Base-by-base conservation (phyloP, 139 green algal genomes). In the Volvox africanus region DNA sequence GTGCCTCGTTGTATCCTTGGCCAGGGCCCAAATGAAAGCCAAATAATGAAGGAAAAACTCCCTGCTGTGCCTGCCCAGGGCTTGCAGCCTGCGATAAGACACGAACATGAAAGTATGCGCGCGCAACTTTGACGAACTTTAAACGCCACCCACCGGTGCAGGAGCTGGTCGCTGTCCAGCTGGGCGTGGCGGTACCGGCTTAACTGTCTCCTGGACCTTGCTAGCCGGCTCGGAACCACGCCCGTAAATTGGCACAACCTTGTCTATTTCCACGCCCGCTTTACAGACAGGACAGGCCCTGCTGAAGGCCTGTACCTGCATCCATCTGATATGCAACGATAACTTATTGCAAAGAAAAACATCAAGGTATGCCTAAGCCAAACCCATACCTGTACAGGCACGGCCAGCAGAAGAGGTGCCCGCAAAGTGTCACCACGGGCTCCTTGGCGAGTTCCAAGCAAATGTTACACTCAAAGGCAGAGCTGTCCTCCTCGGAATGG, bases 321-420 rank as follows among this genome's bases (percentile, higher is more conserved):
- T 95, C 97, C 97, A 99, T 62, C 95, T 97, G 92, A 82, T 19
- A 86, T 1, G 21, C 65, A 76, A 16, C 32, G 62, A 61, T 28
- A 82, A n/a, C 21, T 35, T 55, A 55, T 55, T 55, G 5, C 44
- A 5, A 55, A 55, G 44, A 55, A n/a, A n/a, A n/a, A 55, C 44
- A 14, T 55, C 9, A 55, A 55, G 44, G 5, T 55, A 55, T 55
- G 44, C 44, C 5, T 55, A 55, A 80, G 16, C 73, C 73, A 30
- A 82, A 32, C 3, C 12, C 95, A 1, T 62, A 97, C 94, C 96
- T 92, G 88, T 97, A 99, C 13, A 99, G 89, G 94, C 98, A 99
- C 0, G 96, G 94, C 98, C 98, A 99, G 94, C 98, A 99, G 91
- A 97, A 99, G 1, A 99, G 94, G 91, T 99, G 98, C 9, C 98